Evolutionary conservation across 2,329 filamentous ascomycete species (phyloP).

Genomic region (Chaetothyriales sp.): DNA sequence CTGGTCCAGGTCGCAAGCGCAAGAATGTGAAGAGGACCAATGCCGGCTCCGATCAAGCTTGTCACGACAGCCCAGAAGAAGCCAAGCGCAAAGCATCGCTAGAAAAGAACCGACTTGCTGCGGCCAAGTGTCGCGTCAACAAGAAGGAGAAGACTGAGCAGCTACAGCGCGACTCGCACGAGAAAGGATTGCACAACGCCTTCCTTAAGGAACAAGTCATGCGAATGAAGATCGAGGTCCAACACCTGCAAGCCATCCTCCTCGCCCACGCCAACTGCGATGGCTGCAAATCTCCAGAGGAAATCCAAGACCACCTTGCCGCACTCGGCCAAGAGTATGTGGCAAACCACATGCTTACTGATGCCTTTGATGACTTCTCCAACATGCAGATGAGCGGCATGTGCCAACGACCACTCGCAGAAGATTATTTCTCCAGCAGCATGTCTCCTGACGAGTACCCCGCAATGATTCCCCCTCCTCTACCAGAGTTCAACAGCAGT

Average conservation of each 20-base stretch:
- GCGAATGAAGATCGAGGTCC: conserved; percentile 18
- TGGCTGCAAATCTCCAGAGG: conserved; percentile 17
- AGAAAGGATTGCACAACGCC: conserved; percentile 18
- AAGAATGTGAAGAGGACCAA: conserved; percentile 10
- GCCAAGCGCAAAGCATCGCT: conserved; percentile 18
- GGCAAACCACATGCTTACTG: conserved; percentile 7
- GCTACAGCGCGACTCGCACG: conserved; percentile 17
- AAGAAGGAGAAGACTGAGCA: conserved; percentile 19
- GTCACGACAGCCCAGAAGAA: conserved; percentile 9
- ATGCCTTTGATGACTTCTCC: conserved; percentile 6
- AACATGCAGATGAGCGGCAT: conserved; percentile 6
- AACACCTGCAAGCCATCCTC: conserved; percentile 17
- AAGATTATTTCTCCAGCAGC: conserved; percentile 10
- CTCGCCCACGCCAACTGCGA: conserved; percentile 18
- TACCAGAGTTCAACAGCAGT: conserved; percentile 16
- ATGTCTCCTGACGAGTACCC: not conserved
- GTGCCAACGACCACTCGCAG: not conserved
- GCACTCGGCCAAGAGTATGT: conserved; percentile 16
- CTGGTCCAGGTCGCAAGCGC: conserved; percentile 10
- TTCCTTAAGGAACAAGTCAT: conserved; percentile 19
- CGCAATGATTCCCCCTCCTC: conserved; percentile 13
- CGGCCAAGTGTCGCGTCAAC: conserved; percentile 19
- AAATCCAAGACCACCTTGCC: conserved; percentile 15
- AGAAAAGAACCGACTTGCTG: conserved; percentile 18
- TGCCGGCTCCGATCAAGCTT: conserved; percentile 1